Evolutionary conservation across 73 alveolate species (phyloP), one percentile per base, ranked within the genome.

Genomic region (Loxodes magnus): DNA sequence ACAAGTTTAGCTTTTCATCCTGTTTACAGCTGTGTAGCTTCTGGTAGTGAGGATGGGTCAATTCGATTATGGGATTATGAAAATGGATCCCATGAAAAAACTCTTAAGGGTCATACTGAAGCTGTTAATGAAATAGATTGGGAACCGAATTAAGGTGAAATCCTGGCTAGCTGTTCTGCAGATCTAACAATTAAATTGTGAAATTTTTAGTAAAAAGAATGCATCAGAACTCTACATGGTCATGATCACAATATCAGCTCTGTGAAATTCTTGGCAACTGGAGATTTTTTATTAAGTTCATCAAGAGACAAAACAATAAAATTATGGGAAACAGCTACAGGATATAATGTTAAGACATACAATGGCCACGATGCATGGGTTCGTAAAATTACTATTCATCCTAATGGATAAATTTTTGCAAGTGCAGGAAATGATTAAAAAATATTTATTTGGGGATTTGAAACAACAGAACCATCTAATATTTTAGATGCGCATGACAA

Each of bases 321-420:
- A 71, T 33, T 82, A 33, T 90, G 98, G 98, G 96, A 86, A 33
- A 75, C 73, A 19, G 23, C 51, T 33, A 77, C 93, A 15, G 98
- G 98, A 14, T 85, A 35, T 63, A 85, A 96, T 56, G 41, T 56
- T 44, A 66, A 74, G 51, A 89, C 95, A 7, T 51, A 71, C 15
- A 38, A 63, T 34, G 96, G 94, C 2, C 98, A 89, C 56, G 56
- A 53, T 27, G 96, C 81, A 31, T 82, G 98, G 96, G 94, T 85
- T 3, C 65, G 82, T 25, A 51, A 86, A 33, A 74, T 84, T 17
- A 74, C 67, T 38, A 37, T 85, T 28, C 66, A 77, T 58, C 43
- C 60, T 24, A 64, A 60, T 37, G 95, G 94, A 29, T 71, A 57
- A 24, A 43, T 63, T 44, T 48, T 89, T 23, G 95, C 90, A 26